Conservation (phyloP, 805 yeast genomes). For the Limtongia smithiae region DNA sequence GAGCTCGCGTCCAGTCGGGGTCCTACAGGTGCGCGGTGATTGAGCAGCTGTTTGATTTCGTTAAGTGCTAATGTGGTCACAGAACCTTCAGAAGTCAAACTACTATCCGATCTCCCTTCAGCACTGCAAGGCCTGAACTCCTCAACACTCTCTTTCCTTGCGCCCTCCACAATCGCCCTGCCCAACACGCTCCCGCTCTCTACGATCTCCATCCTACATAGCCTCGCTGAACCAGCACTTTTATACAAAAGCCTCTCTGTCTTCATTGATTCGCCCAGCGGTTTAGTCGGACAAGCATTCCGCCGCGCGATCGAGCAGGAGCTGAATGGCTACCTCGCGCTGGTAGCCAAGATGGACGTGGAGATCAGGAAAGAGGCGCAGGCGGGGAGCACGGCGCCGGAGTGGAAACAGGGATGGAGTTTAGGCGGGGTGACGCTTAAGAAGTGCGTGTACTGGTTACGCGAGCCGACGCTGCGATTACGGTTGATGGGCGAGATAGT, state of each 20-base stretch:
- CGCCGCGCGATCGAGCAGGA: conserved; percentile 46
- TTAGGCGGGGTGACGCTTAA: conserved; percentile 35
- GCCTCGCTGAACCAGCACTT: conserved; percentile 68
- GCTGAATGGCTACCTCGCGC: conserved; percentile 44
- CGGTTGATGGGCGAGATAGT: conserved; percentile 53
- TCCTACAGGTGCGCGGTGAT: conserved; percentile 12
- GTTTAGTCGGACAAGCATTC: conserved; percentile 62
- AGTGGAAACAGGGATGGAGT: conserved; percentile 18
- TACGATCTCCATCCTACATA: conserved; percentile 51
- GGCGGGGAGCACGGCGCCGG: conserved; percentile 34
- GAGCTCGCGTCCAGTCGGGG: conserved; percentile 14
- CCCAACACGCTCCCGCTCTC: conserved; percentile 57
- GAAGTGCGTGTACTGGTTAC: conserved; percentile 43
- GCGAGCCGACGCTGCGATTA: conserved; percentile 52
- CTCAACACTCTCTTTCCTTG: conserved; percentile 24
- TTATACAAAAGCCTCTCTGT: conserved; percentile 50
- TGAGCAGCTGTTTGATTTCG: neutral
- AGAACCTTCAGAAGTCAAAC: conserved; percentile 28
- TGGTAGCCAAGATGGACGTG: conserved; percentile 47
- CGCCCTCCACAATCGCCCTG: conserved; percentile 33
- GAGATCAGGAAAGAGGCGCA: conserved; percentile 35
- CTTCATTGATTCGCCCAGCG: conserved; percentile 40
- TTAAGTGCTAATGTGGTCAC: neutral
- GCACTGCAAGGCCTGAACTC: conserved; percentile 36
- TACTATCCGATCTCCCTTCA: conserved; percentile 35